phyloP scores from a whole-genome alignment of 208 protist species.

The Wallacemonas sp. region DNA sequence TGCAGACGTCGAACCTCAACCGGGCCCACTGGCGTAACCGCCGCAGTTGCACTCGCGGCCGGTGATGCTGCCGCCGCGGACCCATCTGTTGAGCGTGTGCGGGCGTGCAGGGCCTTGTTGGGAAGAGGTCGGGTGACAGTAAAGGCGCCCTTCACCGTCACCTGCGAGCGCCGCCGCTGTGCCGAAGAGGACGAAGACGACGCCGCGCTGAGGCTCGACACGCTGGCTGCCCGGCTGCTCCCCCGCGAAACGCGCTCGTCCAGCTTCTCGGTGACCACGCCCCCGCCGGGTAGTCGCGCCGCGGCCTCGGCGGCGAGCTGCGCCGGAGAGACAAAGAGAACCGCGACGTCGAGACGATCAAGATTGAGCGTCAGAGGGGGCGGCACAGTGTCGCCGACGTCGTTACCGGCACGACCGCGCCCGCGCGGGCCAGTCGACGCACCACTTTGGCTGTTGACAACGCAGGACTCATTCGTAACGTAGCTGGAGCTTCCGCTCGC shows the following conservation, averaged over 20 bases:
- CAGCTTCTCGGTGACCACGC: not conserved
- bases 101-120: not conserved
- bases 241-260: not conserved
- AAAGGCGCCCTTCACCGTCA: constrained; percentile 24
- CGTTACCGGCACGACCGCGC: not conserved
- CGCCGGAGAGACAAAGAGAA: constrained; percentile 3
- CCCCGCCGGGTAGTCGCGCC: not conserved
- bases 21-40: not conserved
- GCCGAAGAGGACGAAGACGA: constrained; percentile 3
- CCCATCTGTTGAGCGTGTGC: constrained; percentile 4
- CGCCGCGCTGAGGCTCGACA: constrained; percentile 14
- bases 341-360: constrained; percentile 22
- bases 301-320: not conserved
- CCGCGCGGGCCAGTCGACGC: no score
- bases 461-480: constrained; percentile 1
- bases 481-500: constrained; percentile 8
- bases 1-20: constrained; percentile 37
- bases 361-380: constrained; percentile 11
- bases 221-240: constrained; percentile 12
- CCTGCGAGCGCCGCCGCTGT: constrained; percentile 4
- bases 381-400: not conserved
- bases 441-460: not conserved
- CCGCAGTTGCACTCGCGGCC: no score
- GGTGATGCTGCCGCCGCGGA: not conserved
- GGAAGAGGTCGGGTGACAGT: constrained; percentile 30